phyloP scores from a whole-genome alignment of 1,139 yeast species.

The Candida sp. region DNA sequence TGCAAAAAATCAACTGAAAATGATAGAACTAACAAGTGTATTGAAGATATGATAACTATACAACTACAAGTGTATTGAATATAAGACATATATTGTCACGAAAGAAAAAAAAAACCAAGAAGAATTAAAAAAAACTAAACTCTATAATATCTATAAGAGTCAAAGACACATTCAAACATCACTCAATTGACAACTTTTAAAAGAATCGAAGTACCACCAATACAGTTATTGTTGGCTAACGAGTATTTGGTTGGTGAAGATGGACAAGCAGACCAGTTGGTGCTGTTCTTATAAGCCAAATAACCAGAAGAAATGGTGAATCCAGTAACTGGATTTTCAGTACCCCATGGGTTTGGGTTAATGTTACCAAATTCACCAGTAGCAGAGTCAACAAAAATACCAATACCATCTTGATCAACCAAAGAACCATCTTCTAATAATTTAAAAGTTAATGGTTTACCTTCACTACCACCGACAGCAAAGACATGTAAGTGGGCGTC shows the following conservation, averaged over 20 bases:
- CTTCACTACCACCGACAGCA: slow-evolving; percentile 21
- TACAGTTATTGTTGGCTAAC: slow-evolving; percentile 18
- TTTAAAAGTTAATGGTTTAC: slow-evolving; percentile 15
- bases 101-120: neutral
- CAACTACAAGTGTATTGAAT: neutral
- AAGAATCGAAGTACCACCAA: slow-evolving; percentile 18
- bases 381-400: slow-evolving; percentile 16
- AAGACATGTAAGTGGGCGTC: slow-evolving; percentile 20
- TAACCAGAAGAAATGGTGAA: slow-evolving; percentile 16
- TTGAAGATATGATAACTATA: neutral
- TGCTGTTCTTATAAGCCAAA: slow-evolving; percentile 16
- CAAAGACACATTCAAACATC: neutral
- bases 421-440: slow-evolving; percentile 18
- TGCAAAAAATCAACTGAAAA: neutral
- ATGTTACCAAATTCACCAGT: slow-evolving; percentile 21
- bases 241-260: slow-evolving; percentile 16
- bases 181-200: slow-evolving; percentile 1
- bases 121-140: neutral
- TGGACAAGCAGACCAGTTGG: slow-evolving; percentile 18
- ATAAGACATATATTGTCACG: neutral
- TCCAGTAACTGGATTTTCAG: slow-evolving; percentile 17
- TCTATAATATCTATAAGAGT: neutral
- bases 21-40: neutral
- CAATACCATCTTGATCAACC: slow-evolving; percentile 21
- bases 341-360: slow-evolving; percentile 19